Base-by-base conservation (phyloP, 1,284 basidiomycete genomes). In the Boletellus dicymbophilus region DNA sequence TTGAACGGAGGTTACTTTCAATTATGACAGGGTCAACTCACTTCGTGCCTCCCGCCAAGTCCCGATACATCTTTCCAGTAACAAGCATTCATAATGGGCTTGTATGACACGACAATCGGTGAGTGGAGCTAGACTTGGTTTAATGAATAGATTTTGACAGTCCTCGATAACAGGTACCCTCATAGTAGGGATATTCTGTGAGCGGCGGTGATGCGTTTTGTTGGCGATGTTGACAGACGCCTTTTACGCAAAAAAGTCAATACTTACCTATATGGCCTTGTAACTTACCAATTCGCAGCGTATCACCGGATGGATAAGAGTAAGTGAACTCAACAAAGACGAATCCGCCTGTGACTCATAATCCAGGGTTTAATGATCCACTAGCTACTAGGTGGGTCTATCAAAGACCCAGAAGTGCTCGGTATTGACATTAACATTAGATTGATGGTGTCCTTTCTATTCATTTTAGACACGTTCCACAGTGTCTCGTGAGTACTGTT, bases 221-320 rank as follows among this genome's bases (percentile, higher is more conserved):
- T 34, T 3, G 8, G 15, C n/a, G 2, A 11, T 6, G 3, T 7
- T 39, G 22, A 48, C 9, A 21, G n/a, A 9, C 30, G 8, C 13
- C 4, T 31, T 10, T 33, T 28, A 13, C 3, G n/a, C 9, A 41
- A 16, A 26, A n/a, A 39, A 78, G 77, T 80, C 57, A 80, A 79
- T 53, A 80, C 78, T 6, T 80, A 71, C 52, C 61, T 80, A 4
- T 80, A 77, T 57, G 78, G 78, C 2, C 66, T 80, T 15, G 78
- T 78, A 49, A 70, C 69, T 1, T 78, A 73, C 56, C 78, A 80
- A 51, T 80, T 79, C 49, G 68, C 71, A 6, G 59, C 63, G 1
- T 80, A 80, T 51, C 63, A 72, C 40, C 70, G 63, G 44, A 63
- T 68, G 1, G 69, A 78, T 78, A 49, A 48, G 1, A 69, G 77